Base-by-base conservation (phyloP, 2,329 filamentous ascomycete species). In the Neofusicoccum ribis region DNA sequence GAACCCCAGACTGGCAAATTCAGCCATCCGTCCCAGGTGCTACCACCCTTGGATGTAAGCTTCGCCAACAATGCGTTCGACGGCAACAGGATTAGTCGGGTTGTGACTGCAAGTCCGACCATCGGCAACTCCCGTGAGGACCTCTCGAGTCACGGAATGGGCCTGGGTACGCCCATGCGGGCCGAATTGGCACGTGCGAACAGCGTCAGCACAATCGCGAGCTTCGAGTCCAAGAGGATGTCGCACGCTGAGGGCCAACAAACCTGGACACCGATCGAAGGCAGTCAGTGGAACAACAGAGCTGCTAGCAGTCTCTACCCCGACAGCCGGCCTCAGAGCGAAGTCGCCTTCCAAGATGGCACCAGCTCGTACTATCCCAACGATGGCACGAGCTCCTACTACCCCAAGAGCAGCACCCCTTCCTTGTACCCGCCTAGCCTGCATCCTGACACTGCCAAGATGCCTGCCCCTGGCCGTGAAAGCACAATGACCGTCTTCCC, bases 41-140 rank as follows among this genome's bases (percentile, higher is more conserved):
- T 91, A 0, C 87, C 89, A n/a, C 88, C 90, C 0, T 80, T 91
- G 31, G 85, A 87, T 66, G 82, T 92, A 63, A 81, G 83, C 65
- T 77, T 77, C 52, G 77, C 76, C 64, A 80, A 79, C 31, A 39
- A 50, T 20, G 36, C 34, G 3, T 77, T 81, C 46, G 87, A 89
- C 44, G 85, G 85, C 14, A 84, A 86, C 56, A 85, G 85, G 34
- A 80, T 93, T 70, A 89, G 85, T 71, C 83, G 85, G 20, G 91
- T 93, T 36, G 84, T 85, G 56, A 87, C 88, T 4, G 88, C 86
- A 58, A 92, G 89, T 71, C 90, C 91, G 1, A 88, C 89, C 1
- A 84, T 93, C 52, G 84, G 87, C 9, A 83, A 88, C 66, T 87
- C 86, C 54, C 77, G 70, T 36, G 78, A 80, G 64, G 77, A 79